Percentiles rank a stretch among this genome's conserved stretches.
phyloP scores from a whole-genome alignment of 371 early-diverging fungal species.

The Smittium culicis region DNA sequence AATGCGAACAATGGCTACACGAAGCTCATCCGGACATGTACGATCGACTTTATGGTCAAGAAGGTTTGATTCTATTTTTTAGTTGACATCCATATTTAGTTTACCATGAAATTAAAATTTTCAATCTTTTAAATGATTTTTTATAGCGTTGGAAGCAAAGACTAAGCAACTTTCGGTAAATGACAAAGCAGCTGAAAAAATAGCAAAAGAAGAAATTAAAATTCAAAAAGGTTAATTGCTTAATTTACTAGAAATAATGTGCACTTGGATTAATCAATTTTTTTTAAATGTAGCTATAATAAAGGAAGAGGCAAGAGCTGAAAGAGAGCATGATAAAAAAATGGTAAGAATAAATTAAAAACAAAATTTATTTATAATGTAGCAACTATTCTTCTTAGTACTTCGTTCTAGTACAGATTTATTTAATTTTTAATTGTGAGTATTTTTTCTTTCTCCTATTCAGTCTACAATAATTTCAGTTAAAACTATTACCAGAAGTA shows the following conservation, averaged over 20 bases:
- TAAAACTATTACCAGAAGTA: constrained; percentile 73
- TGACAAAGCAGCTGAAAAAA: constrained; percentile 17
- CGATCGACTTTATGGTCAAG: constrained; percentile 37
- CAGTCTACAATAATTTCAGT: constrained; percentile 45
- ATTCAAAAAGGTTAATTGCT: constrained; percentile 31
- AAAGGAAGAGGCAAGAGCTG: constrained; percentile 59
- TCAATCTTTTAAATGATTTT: constrained; percentile 12
- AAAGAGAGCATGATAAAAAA: constrained; percentile 58
- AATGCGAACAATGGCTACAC: constrained; percentile 68
- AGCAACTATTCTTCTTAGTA: too few species aligned
- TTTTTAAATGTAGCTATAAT: constrained; percentile 37
- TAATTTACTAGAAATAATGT: too few species aligned
- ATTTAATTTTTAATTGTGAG: too few species aligned
- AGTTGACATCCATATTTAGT: neutral
- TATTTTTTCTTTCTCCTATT: neutral
- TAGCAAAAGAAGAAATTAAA: constrained; percentile 30
- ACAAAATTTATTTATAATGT: too few species aligned
- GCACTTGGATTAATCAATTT: too few species aligned
- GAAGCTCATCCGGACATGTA: constrained; percentile 43
- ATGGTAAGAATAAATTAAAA: too few species aligned
- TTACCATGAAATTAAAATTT: neutral
- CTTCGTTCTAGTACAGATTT: too few species aligned
- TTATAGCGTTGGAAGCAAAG: constrained; percentile 14
- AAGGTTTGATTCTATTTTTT: constrained; percentile 12
- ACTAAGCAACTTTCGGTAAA: constrained; percentile 15